A percentile compares a stretch with the other conserved stretches of the same genome.
These are phyloP conservation scores for Madurella mycetomatis DNA, from an alignment of 2,329 filamentous ascomycete genomes.

Conservation along the genomic window DNA sequence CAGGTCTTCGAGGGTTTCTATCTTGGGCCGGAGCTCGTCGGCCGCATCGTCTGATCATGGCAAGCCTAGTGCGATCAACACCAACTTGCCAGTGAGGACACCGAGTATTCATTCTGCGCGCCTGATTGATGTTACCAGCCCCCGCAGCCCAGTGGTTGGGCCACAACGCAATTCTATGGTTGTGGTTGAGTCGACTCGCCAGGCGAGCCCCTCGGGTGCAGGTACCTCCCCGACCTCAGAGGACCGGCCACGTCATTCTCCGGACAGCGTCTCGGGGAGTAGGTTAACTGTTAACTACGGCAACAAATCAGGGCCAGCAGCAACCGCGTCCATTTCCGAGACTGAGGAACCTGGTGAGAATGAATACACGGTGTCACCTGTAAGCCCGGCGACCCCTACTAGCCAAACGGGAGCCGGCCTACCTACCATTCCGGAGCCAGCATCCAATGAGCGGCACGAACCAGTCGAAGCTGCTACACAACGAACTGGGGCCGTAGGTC, in stretches of 20 bases:
- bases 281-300: slow-evolving; percentile 14
- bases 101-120: slow-evolving; percentile 53
- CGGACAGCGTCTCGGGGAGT: slow-evolving; percentile 16
- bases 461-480: slow-evolving; percentile 11
- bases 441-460: slow-evolving; percentile 10
- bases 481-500: slow-evolving; percentile 23
- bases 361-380: slow-evolving; percentile 12
- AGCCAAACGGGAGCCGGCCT: slow-evolving; percentile 6
- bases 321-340: slow-evolving; percentile 40
- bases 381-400: slow-evolving; percentile 11
- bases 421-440: slow-evolving; percentile 13
- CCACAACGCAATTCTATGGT: slow-evolving; percentile 49
- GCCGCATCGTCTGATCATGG: slow-evolving; percentile 46
- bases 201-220: slow-evolving; percentile 38
- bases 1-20: slow-evolving; percentile 53
- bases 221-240: slow-evolving; percentile 41
- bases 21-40: slow-evolving; percentile 47
- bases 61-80: slow-evolving; percentile 36
- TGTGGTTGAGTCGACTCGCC: slow-evolving; percentile 36
- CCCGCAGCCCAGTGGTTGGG: slow-evolving; percentile 44
- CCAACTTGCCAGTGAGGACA: slow-evolving; percentile 38
- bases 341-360: slow-evolving; percentile 36
- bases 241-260: slow-evolving; percentile 26
- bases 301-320: slow-evolving; percentile 21
- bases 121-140: slow-evolving; percentile 53